A percentile compares a stretch with the other conserved stretches of the same genome.
phyloP scores from a whole-genome alignment of 768 basidiomycete genomes.

The Rubroboletus satanas region DNA sequence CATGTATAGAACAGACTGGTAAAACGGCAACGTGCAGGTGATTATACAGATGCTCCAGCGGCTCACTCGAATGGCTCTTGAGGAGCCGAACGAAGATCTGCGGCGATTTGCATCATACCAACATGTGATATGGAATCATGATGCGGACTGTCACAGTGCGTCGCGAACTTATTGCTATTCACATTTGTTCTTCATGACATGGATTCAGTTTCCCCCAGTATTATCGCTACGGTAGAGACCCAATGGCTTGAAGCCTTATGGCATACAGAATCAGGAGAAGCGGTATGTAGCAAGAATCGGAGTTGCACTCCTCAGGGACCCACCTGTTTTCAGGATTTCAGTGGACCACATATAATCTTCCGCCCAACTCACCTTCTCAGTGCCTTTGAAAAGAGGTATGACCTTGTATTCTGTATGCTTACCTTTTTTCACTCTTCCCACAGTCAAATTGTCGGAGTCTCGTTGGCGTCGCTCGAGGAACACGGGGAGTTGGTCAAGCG shows the following conservation, averaged over 20 bases:
- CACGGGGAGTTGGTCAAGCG: constrained; percentile 39
- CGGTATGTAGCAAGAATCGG: constrained; percentile 5
- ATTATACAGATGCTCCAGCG: constrained; percentile 26
- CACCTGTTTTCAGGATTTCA: constrained; percentile 15
- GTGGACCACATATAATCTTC: constrained; percentile 43
- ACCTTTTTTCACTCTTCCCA: background rate
- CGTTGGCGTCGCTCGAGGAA: constrained; percentile 37
- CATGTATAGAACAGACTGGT: background rate
- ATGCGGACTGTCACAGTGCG: constrained; percentile 42
- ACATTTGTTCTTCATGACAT: background rate
- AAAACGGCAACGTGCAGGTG: constrained; percentile 10
- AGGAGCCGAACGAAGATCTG: constrained; percentile 35
- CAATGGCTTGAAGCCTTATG: constrained; percentile 54
- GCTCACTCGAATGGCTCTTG: constrained; percentile 40
- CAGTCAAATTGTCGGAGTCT: constrained; percentile 42
- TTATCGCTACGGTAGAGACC: constrained; percentile 36
- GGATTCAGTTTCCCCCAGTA: constrained; percentile 30
- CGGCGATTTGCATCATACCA: constrained; percentile 49
- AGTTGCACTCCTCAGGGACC: background rate
- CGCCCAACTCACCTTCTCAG: constrained; percentile 40
- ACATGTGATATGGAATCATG: constrained; percentile 50
- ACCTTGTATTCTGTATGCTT: background rate
- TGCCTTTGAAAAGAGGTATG: constrained; percentile 41
- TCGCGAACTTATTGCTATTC: background rate
- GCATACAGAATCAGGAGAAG: constrained; percentile 21